Evolutionary conservation across 768 basidiomycete species (phyloP).

Genomic region (Rhodocollybia butyracea): DNA sequence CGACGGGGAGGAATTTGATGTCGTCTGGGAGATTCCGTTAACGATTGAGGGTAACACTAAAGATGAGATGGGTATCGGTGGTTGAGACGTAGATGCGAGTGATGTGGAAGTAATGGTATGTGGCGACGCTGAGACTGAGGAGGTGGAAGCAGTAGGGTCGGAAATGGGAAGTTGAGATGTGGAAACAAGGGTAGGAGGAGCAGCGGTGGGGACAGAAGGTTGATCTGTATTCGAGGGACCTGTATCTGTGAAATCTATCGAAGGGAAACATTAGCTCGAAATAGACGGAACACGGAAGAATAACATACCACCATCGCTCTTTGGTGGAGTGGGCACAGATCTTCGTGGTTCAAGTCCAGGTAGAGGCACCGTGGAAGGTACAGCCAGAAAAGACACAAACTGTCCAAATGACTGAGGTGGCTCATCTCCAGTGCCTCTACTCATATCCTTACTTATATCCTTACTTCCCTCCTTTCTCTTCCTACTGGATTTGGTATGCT

Average conservation of each 20-base stretch:
- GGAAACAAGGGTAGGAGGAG: no score
- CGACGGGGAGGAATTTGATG: conserved; percentile 5
- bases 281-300: no score
- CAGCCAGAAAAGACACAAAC: conserved; percentile 2
- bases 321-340: not conserved
- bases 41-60: not conserved
- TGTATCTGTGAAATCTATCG: no score
- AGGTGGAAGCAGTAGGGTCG: not conserved
- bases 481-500: conserved; percentile 17
- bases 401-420: conserved; percentile 6
- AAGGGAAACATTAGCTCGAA: no score
- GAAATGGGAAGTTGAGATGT: not conserved
- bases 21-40: not conserved
- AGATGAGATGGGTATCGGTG: no score
- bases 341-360: not conserved
- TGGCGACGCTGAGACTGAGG: no score
- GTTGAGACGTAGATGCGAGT: no score
- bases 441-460: no score
- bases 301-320: not conserved
- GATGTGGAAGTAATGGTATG: no score
- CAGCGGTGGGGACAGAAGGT: no score
- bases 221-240: no score
- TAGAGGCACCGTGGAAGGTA: not conserved
- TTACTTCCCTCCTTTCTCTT: conserved; percentile 19
- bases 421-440: conserved; percentile 2